Conservation (phyloP, 768 basidiomycete genomes). For the Cystobasidium ongulense region DNA sequence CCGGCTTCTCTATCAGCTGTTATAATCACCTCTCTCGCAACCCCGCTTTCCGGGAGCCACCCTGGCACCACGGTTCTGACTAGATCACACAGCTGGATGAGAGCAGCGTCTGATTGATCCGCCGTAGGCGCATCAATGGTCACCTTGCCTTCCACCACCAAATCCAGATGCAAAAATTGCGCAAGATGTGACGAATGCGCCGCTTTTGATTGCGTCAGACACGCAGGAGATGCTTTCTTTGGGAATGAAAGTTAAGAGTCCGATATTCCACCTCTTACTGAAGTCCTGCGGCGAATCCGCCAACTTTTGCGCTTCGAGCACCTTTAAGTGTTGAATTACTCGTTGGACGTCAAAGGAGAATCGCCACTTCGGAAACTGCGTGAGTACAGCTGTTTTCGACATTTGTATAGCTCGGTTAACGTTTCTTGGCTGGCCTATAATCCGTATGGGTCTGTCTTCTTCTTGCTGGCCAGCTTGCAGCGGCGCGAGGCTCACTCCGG, state of each 20-base stretch:
- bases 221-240: background rate
- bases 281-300: background rate
- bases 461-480: background rate
- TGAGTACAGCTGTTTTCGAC: background rate
- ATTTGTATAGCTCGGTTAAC: background rate
- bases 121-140: background rate
- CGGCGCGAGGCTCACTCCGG: background rate
- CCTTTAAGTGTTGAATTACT: background rate
- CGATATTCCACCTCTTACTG: background rate
- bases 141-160: background rate
- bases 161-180: background rate
- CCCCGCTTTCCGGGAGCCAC: background rate
- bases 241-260: background rate
- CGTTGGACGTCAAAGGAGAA: background rate
- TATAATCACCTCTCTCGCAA: background rate
- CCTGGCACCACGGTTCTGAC: background rate
- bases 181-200: background rate
- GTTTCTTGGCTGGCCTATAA: background rate
- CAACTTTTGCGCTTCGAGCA: background rate
- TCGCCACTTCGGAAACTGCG: background rate
- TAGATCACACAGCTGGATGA: background rate
- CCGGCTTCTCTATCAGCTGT: background rate
- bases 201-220: background rate
- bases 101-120: background rate
- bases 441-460: background rate